A percentile compares a stretch with the other conserved stretches of the same genome.
phyloP scores from a whole-genome alignment of 2,329 filamentous ascomycete genomes.

The Aureobasidium sp. region DNA sequence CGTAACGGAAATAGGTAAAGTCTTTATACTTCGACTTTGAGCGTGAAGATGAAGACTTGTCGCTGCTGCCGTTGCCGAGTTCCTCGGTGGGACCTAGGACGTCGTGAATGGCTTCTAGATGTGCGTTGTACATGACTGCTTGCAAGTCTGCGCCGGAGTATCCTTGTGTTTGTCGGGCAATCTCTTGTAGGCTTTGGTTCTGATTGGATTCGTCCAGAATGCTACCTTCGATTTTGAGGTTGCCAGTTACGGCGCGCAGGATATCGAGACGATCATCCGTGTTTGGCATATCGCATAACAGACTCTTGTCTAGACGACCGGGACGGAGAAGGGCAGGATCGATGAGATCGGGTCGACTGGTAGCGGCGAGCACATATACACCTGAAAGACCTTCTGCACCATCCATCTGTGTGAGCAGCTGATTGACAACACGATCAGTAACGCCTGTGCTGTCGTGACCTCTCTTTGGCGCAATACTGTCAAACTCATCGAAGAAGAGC shows the following conservation, averaged over 20 bases:
- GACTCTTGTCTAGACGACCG: constrained; percentile 83
- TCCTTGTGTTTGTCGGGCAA: constrained; percentile 73
- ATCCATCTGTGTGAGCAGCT: constrained; percentile 97
- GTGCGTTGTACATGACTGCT: constrained; percentile 89
- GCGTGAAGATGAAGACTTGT: constrained; percentile 11
- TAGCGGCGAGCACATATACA: constrained; percentile 93
- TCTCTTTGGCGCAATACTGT: constrained; percentile 93
- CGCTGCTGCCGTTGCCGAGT: constrained; percentile 26
- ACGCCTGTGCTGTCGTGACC: constrained; percentile 96
- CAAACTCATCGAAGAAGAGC: constrained; percentile 97
- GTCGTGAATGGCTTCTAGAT: constrained; percentile 94
- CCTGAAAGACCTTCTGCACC: constrained; percentile 90
- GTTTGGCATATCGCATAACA: constrained; percentile 83
- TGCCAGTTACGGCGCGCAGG: constrained; percentile 70
- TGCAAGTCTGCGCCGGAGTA: constrained; percentile 94
- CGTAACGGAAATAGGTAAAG: constrained; percentile 81
- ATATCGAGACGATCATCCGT: constrained; percentile 81
- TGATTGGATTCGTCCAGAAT: constrained; percentile 40
- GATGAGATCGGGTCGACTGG: constrained; percentile 85
- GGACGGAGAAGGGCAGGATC: constrained; percentile 88
- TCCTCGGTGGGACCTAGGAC: constrained; percentile 51
- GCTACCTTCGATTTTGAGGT: constrained; percentile 63
- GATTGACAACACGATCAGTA: constrained; percentile 97
- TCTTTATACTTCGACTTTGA: constrained; percentile 29
- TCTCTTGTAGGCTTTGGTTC: constrained; percentile 47